Percentiles rank a stretch among this genome's conserved stretches.
These are phyloP conservation scores for Neurospora tetrasperma DNA, from an alignment of 495 filamentous ascomycete species.

Conservation along the genomic window DNA sequence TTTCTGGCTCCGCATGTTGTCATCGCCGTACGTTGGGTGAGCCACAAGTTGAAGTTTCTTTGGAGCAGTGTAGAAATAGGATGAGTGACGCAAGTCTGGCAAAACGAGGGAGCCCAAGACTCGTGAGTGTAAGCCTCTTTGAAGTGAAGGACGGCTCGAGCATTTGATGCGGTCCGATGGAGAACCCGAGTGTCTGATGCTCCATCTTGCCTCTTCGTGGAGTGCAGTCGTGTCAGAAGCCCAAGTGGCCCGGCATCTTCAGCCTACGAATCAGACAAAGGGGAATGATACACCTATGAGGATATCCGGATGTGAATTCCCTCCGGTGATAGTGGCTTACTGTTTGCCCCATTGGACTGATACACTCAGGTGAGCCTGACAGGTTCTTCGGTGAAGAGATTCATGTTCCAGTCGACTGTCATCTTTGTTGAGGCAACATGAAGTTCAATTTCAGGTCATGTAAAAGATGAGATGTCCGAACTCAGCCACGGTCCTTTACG, in stretches of 20 bases:
- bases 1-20: background rate
- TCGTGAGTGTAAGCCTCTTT: background rate
- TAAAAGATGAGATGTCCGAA: background rate
- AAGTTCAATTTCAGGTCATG: background rate
- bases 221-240: background rate
- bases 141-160: background rate
- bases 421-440: background rate
- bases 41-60: background rate
- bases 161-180: background rate
- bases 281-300: background rate
- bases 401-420: background rate
- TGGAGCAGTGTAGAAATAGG: background rate
- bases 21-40: background rate
- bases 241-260: background rate
- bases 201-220: background rate
- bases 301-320: background rate
- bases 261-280: background rate
- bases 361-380: background rate
- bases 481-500: background rate
- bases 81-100: background rate
- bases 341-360: background rate
- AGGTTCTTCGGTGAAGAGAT: background rate
- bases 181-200: background rate
- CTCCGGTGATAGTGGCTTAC: background rate
- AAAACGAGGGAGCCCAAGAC: background rate